These are phyloP conservation scores for Microascus cirrosus DNA, from an alignment of 2,329 filamentous ascomycete species.

Conservation along the genomic window DNA sequence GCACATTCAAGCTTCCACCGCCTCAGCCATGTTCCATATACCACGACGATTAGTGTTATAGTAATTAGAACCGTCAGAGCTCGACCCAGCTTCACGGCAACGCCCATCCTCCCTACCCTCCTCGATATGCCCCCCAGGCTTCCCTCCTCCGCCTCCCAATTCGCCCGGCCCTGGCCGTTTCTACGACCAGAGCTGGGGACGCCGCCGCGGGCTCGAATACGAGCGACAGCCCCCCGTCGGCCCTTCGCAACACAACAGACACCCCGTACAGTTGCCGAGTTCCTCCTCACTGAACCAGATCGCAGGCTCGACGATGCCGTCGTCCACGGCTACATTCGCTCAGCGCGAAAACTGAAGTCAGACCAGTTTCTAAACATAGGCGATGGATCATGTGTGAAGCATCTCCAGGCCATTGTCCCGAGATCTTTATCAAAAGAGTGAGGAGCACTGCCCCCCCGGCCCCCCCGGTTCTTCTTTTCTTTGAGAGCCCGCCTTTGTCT, in stretches of 20 bases:
- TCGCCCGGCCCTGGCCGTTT: not conserved
- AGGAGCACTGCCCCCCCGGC: constrained; percentile 18
- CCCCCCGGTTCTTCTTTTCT: too few relatives aligned
- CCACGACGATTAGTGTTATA: not conserved
- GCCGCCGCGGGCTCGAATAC: not conserved
- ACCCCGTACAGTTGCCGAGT: constrained; percentile 35
- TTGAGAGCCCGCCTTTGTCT: not conserved
- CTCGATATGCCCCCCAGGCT: not conserved
- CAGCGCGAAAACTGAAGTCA: constrained; percentile 76
- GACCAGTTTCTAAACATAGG: constrained; percentile 74
- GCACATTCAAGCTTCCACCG: not conserved
- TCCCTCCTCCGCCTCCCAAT: not conserved
- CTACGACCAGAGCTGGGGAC: not conserved
- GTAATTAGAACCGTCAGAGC: not conserved
- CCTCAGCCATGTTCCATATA: not conserved
- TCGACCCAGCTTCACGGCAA: not conserved
- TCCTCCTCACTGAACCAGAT: constrained; percentile 40
- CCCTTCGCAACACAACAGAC: not conserved
- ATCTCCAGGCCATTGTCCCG: constrained; percentile 71
- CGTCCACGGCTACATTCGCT: constrained; percentile 71
- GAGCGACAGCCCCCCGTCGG: not conserved
- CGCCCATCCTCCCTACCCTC: not conserved
- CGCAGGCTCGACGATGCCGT: constrained; percentile 36
- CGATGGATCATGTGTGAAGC: constrained; percentile 72
- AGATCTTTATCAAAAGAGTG: constrained; percentile 64